A percentile compares a stretch with the other conserved stretches of the same genome.
Evolutionary conservation across 2,329 filamentous ascomycete species (phyloP).

Genomic region (Colletotrichum tamarilloi): DNA sequence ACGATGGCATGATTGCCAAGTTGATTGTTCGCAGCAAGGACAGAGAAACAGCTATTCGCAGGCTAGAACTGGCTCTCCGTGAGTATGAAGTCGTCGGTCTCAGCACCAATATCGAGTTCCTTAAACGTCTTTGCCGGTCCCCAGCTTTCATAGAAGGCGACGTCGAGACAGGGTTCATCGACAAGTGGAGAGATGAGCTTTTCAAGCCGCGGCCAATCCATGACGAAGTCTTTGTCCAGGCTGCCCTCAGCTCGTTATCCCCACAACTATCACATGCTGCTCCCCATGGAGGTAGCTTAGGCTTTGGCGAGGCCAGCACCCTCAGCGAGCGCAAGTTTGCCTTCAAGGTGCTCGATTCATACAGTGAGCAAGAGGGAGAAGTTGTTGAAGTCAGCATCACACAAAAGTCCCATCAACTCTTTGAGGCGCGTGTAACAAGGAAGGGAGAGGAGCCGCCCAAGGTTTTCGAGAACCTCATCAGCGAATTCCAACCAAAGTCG

Average conservation of each 20-base stretch:
- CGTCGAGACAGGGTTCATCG: constrained; percentile 96
- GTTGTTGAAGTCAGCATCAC: constrained; percentile 65
- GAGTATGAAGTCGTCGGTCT: constrained; percentile 94
- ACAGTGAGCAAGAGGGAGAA: constrained; percentile 71
- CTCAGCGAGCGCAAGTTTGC: constrained; percentile 58
- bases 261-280: constrained; percentile 15
- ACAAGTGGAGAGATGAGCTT: constrained; percentile 84
- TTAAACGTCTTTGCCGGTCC: constrained; percentile 87
- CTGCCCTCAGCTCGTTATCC: constrained; percentile 70
- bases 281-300: constrained; percentile 64
- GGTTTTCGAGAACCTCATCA: constrained; percentile 58
- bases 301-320: constrained; percentile 60
- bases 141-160: constrained; percentile 86
- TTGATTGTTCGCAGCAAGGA: constrained; percentile 88
- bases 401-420: constrained; percentile 60
- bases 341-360: constrained; percentile 69
- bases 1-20: constrained; percentile 99
- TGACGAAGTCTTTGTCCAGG: constrained; percentile 86
- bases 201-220: constrained; percentile 73
- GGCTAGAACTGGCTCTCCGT: constrained; percentile 82
- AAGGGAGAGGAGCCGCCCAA: constrained; percentile 50
- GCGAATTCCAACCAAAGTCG: constrained; percentile 46
- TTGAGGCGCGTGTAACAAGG: constrained; percentile 57
- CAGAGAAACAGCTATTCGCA: constrained; percentile 83
- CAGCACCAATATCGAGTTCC: constrained; percentile 95